These are phyloP conservation scores for Sisymbrium irio DNA, from an alignment of 345 rosid species.

Conservation along the genomic window DNA sequence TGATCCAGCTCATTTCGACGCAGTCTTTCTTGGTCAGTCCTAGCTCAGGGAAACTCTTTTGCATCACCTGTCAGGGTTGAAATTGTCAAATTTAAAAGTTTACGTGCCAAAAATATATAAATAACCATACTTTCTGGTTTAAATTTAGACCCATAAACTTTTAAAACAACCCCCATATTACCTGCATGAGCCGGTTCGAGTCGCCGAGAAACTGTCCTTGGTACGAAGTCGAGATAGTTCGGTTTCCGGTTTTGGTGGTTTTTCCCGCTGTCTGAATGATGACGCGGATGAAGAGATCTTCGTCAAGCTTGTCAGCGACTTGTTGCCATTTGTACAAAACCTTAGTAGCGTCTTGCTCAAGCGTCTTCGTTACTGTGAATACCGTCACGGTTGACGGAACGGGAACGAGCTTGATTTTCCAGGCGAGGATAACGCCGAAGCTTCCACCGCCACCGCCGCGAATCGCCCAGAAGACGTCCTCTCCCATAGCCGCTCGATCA, in stretches of 20 bases:
- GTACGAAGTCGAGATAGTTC: constrained; percentile 42
- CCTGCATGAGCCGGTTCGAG: constrained; percentile 39
- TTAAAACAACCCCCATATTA: not conserved
- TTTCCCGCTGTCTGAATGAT: constrained; percentile 34
- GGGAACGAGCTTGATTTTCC: constrained; percentile 66
- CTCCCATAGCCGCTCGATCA: constrained; percentile 63
- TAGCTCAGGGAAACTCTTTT: constrained; percentile 58
- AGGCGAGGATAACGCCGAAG: constrained; percentile 61
- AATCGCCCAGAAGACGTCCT: constrained; percentile 76
- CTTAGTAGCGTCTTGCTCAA: constrained; percentile 46
- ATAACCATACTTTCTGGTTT: not conserved
- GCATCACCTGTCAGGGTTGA: constrained; percentile 42
- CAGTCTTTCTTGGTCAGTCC: constrained; percentile 54
- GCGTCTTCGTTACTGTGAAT: constrained; percentile 50
- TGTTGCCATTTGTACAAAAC: constrained; percentile 57
- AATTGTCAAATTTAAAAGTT: not conserved
- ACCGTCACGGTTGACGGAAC: constrained; percentile 61
- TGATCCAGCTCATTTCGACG: constrained; percentile 58
- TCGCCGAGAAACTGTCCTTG: constrained; percentile 53
- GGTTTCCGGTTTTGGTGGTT: not conserved
- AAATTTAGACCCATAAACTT: not conserved
- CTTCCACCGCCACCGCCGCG: constrained; percentile 77
- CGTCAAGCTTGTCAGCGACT: constrained; percentile 48
- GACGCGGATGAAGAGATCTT: constrained; percentile 60
- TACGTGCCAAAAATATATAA: not conserved